phyloP scores from a whole-genome alignment of 2,329 filamentous ascomycete genomes.

The Mollisia scopiformis region DNA sequence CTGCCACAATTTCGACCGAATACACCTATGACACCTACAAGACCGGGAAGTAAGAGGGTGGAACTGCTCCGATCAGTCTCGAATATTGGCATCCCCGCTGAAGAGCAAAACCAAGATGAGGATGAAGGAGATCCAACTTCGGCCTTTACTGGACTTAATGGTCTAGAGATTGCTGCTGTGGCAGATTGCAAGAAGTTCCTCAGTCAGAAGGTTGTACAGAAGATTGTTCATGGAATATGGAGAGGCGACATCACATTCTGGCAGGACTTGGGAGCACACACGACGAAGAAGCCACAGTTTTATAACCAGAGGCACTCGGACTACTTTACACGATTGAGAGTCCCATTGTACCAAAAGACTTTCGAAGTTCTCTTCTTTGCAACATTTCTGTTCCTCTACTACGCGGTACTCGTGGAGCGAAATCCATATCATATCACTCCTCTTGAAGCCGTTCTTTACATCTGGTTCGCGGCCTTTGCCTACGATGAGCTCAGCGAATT shows the following conservation, averaged over 20 bases:
- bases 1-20: slow-evolving; percentile 34
- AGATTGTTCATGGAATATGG: slow-evolving; percentile 84
- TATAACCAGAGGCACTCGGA: slow-evolving; percentile 72
- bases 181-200: slow-evolving; percentile 84
- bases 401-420: slow-evolving; percentile 79
- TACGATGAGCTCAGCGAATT: slow-evolving; percentile 88
- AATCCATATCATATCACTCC: slow-evolving; percentile 65
- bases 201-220: slow-evolving; percentile 78
- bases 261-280: slow-evolving; percentile 74
- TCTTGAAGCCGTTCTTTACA: slow-evolving; percentile 73
- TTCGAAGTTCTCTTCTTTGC: slow-evolving; percentile 85
- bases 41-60: slow-evolving; percentile 29
- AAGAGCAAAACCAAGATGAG: slow-evolving; percentile 44
- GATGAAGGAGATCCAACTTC: slow-evolving; percentile 65
- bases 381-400: slow-evolving; percentile 79
- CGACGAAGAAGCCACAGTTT: slow-evolving; percentile 74
- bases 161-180: slow-evolving; percentile 83
- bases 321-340: slow-evolving; percentile 74
- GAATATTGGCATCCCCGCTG: slow-evolving; percentile 46
- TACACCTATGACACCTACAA: slow-evolving; percentile 6
- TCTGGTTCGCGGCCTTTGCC: slow-evolving; percentile 86
- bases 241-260: slow-evolving; percentile 86
- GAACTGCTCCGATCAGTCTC: slow-evolving; percentile 53
- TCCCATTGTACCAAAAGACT: slow-evolving; percentile 82
- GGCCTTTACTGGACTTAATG: slow-evolving; percentile 79